Conservation (phyloP, 2,329 filamentous ascomycete genomes). For the Penicillium sp. region DNA sequence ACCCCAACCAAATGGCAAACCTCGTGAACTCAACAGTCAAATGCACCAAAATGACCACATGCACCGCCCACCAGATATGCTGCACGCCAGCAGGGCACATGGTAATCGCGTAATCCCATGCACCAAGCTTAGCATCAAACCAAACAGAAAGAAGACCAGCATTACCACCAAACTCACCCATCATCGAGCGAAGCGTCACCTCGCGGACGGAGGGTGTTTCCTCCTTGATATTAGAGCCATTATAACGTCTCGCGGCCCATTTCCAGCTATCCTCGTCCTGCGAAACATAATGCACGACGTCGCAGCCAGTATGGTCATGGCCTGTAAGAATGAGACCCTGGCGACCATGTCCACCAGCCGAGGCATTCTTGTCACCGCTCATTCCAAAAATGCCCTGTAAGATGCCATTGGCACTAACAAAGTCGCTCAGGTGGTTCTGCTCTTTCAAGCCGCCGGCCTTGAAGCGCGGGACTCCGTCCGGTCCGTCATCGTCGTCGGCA, state of each 20-base stretch:
- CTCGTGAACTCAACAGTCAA: conserved; percentile 23
- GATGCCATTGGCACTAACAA: conserved; percentile 64
- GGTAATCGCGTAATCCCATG: conserved; percentile 77
- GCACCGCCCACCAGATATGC: conserved; percentile 90
- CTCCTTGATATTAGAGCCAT: conserved; percentile 1
- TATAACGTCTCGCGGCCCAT: conserved; percentile 37
- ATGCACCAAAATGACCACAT: conserved; percentile 62
- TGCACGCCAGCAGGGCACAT: conserved; percentile 77
- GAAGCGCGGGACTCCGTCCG: conserved; percentile 33
- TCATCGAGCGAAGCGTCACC: conserved; percentile 94
- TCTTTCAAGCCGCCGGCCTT: conserved; percentile 58
- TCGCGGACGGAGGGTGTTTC: conserved; percentile 59
- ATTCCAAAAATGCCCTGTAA: conserved; percentile 80
- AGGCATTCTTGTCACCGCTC: conserved; percentile 56
- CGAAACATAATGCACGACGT: conserved; percentile 77
- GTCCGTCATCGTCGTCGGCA: conserved; percentile 60
- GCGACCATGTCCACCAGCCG: conserved; percentile 60
- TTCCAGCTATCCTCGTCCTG: conserved; percentile 30
- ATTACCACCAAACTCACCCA: conserved; percentile 93
- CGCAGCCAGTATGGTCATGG: conserved; percentile 92
- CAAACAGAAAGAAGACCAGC: conserved; percentile 81
- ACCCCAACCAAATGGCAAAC: conserved; percentile 4
- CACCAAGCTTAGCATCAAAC: conserved; percentile 64
- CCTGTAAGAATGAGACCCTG: conserved; percentile 80
- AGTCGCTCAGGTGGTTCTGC: conserved; percentile 79